These are phyloP conservation scores for Citrus glauca DNA, from an alignment of 345 rosid species.

Conservation along the genomic window DNA sequence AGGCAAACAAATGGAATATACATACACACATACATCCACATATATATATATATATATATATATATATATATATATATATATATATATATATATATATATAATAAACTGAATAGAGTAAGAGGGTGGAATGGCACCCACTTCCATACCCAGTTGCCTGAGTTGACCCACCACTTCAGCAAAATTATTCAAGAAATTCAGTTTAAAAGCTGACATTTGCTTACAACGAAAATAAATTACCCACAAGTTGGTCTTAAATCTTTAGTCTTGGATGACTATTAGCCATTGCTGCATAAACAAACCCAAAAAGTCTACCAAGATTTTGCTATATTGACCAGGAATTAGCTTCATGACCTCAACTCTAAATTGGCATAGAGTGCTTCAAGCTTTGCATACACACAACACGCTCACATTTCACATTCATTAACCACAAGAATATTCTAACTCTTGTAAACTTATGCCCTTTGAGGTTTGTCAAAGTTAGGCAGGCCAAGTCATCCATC, in stretches of 20 bases:
- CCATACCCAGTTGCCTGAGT: slow-evolving; percentile 2
- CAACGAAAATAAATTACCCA: not conserved
- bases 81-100: no score
- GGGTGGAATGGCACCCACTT: not conserved
- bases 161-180: slow-evolving; percentile 20
- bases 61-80: no score
- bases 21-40: no score
- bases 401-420: not conserved
- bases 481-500: not conserved
- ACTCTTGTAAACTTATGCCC: not conserved
- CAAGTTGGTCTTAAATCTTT: not conserved
- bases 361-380: not conserved
- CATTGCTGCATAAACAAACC: not conserved
- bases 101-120: no score
- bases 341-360: not conserved
- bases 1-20: not conserved
- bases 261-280: not conserved
- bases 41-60: no score
- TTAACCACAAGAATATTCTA: not conserved
- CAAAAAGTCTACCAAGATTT: not conserved
- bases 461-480: not conserved
- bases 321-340: not conserved
- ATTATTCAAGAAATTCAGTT: not conserved
- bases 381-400: not conserved
- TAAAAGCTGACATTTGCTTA: not conserved